A percentile compares a stretch with the other conserved stretches of the same genome.
phyloP scores from a whole-genome alignment of 1,139 yeast species.

The Wickerhamomyces sp. region DNA sequence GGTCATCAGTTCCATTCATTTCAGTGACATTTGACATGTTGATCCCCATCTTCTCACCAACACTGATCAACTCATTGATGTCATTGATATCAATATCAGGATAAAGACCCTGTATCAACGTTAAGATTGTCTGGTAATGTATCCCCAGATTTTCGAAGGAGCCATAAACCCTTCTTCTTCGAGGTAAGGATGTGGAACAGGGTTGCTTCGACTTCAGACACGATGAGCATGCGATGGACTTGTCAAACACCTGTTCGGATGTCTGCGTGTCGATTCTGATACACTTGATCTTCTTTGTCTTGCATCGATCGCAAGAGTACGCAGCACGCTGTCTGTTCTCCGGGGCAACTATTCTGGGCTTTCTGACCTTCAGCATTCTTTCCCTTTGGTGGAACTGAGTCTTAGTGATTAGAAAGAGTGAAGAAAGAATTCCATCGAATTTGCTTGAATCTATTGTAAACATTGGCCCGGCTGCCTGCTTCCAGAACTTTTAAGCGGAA shows the following conservation, averaged over 20 bases:
- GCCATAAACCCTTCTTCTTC: conserved; percentile 34
- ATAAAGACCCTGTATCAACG: conserved; percentile 33
- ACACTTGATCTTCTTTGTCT: conserved; percentile 39
- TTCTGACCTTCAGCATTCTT: conserved; percentile 6
- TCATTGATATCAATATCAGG: conserved; percentile 39
- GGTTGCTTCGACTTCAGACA: conserved; percentile 33
- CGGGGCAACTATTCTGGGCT: conserved; percentile 30
- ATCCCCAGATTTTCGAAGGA: conserved; percentile 34
- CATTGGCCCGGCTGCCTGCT: background rate
- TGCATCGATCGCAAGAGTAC: conserved; percentile 43
- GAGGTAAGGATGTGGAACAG: conserved; percentile 36
- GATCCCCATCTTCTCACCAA: conserved; percentile 32
- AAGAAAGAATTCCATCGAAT: no score
- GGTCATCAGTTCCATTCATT: conserved; percentile 4
- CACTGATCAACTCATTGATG: conserved; percentile 31
- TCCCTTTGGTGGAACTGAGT: no score
- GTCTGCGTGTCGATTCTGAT: conserved; percentile 23
- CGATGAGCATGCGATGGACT: conserved; percentile 33
- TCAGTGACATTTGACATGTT: conserved; percentile 30
- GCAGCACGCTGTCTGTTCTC: conserved; percentile 35
- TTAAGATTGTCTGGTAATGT: conserved; percentile 35
- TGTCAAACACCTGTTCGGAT: conserved; percentile 25
- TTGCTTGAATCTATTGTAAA: no score
- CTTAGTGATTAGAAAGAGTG: no score
- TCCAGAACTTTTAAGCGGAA: background rate